Conservation (phyloP, 2,329 filamentous ascomycete species). For the Dryadomyces quercus-mongolicae region DNA sequence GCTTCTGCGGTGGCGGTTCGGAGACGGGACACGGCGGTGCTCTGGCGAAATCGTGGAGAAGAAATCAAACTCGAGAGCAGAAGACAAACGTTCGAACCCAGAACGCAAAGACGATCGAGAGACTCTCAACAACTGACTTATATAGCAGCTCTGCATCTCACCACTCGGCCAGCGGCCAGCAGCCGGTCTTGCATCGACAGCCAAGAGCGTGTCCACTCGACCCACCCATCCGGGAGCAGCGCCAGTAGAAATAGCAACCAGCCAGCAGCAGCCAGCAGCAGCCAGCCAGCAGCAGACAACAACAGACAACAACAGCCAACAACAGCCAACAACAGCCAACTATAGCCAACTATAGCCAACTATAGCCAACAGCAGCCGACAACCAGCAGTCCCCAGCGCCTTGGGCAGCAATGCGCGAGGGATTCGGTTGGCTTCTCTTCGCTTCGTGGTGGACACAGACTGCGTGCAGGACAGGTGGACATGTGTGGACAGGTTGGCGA, state of each 20-base stretch:
- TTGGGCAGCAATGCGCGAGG: constrained; percentile 12
- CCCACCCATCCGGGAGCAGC: background rate
- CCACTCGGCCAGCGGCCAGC: no score
- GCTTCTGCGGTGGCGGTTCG: no score
- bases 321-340: background rate
- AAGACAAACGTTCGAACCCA: no score
- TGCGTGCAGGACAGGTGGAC: background rate
- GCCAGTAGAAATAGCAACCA: background rate
- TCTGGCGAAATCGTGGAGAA: no score
- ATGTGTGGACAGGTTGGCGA: no score
- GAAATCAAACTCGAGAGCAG: background rate
- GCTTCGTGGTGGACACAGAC: background rate
- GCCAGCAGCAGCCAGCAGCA: background rate
- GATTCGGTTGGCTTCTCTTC: background rate
- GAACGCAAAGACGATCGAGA: no score
- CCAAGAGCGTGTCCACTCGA: background rate
- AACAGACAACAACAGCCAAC: background rate
- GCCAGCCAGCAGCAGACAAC: background rate
- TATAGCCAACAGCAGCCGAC: background rate
- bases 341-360: no score
- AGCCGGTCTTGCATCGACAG: no score
- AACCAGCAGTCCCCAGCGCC: background rate
- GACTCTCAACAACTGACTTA: background rate
- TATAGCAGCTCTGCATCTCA: background rate
- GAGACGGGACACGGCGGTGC: no score